Evolutionary conservation across 2,329 filamentous ascomycete species (phyloP).

Genomic region (Pseudocercospora musae): DNA sequence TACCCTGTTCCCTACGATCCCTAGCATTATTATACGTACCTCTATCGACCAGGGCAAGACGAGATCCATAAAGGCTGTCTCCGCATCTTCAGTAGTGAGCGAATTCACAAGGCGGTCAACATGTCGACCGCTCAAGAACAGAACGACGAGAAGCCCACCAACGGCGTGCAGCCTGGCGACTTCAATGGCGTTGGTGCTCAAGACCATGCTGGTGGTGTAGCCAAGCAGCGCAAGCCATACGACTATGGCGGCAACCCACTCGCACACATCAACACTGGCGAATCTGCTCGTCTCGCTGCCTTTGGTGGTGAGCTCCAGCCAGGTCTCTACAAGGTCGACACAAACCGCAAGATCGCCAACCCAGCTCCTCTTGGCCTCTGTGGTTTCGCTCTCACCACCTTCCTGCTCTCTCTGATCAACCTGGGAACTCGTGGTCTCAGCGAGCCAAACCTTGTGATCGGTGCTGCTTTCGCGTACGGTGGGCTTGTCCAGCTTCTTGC

Average conservation of each 20-base stretch:
- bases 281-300: slow-evolving; percentile 46
- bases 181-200: slow-evolving; percentile 30
- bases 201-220: slow-evolving; percentile 36
- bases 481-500: slow-evolving; percentile 51
- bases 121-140: slow-evolving; percentile 45
- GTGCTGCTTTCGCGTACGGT: slow-evolving; percentile 49
- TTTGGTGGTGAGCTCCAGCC: slow-evolving; percentile 54
- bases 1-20: slow-evolving; percentile 6
- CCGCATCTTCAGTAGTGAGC: not conserved
- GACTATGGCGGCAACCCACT: slow-evolving; percentile 53
- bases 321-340: slow-evolving; percentile 44
- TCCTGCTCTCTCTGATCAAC: slow-evolving; percentile 55
- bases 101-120: slow-evolving; percentile 16
- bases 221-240: slow-evolving; percentile 45
- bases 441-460: slow-evolving; percentile 48
- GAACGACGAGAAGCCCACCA: slow-evolving; percentile 30
- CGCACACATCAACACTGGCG: slow-evolving; percentile 49
- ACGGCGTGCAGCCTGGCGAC: slow-evolving; percentile 14
- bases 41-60: not conserved
- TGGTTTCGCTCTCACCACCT: slow-evolving; percentile 64
- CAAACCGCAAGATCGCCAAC: slow-evolving; percentile 51
- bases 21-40: not conserved
- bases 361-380: slow-evolving; percentile 59
- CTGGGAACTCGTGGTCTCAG: slow-evolving; percentile 43
- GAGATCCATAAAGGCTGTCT: not conserved